Conservation (phyloP, 352 stramenopile species). For the Pelagophyceae sp. region DNA sequence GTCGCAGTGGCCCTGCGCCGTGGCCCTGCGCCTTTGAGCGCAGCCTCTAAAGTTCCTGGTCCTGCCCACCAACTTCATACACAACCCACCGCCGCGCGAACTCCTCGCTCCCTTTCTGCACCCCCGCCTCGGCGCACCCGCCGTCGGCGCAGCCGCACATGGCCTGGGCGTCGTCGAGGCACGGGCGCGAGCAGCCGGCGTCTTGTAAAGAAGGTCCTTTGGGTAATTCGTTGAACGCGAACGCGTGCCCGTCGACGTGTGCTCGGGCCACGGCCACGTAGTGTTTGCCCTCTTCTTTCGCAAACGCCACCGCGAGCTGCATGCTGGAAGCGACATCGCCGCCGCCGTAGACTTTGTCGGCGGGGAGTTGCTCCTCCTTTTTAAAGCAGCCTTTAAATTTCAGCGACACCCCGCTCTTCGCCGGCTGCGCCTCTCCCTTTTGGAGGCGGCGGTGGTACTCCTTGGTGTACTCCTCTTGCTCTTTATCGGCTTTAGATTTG, state of each 20-base stretch:
- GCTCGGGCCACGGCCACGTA: conserved; percentile 70
- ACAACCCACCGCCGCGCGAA: not conserved
- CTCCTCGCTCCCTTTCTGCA: not conserved
- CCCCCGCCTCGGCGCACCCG: not conserved
- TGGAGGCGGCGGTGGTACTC: conserved; percentile 44
- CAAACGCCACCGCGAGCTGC: conserved; percentile 61
- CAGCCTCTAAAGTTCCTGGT: too few relatives aligned
- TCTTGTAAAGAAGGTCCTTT: conserved; percentile 32
- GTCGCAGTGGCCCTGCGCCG: too few relatives aligned
- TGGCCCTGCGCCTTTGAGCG: too few relatives aligned
- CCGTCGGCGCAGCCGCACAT: conserved; percentile 59
- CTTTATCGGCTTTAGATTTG: conserved; percentile 2
- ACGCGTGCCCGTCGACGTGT: conserved; percentile 64
- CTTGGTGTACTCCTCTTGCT: conserved; percentile 19
- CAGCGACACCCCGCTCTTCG: not conserved
- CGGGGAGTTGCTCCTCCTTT: conserved; percentile 64
- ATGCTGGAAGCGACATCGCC: conserved; percentile 64
- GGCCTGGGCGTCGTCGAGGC: conserved; percentile 52
- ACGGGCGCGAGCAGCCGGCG: not conserved
- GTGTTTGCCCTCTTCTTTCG: conserved; percentile 62
- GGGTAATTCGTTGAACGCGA: conserved; percentile 72
- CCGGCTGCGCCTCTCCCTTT: not conserved
- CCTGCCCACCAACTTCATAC: too few relatives aligned
- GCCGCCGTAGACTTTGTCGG: conserved; percentile 67
- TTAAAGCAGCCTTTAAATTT: conserved; percentile 63